Evolutionary conservation across 1,284 basidiomycete genomes (phyloP), one percentile per base, ranked within the genome.

Genomic region (Omphalotus olearius): DNA sequence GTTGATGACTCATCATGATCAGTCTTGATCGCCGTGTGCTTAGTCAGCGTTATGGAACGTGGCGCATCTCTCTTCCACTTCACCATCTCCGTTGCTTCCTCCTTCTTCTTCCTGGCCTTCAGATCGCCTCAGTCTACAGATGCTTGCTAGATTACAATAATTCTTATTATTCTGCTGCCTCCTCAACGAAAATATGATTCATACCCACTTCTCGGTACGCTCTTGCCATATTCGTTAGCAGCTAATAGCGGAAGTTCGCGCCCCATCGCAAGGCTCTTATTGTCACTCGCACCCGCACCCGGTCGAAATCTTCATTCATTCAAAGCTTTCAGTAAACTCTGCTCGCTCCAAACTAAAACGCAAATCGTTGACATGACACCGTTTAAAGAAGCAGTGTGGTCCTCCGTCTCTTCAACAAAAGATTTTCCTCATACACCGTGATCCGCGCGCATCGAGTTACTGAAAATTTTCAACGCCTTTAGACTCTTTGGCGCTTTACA

Each of bases 281-380:
- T 76, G 73, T 75, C 63, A 54, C 36, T 45, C 60, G 60, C 58
- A 59, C 55, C 52, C 58, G 54, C 60, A 60, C 60, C 54, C 45
- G 20, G 61, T 60, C 62, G 59, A 57, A 59, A 61, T 54, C 45
- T 50, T 47, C 56, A 33, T 38, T 35, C 14, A 37, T 39, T 59
- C 56, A 60, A 59, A 63, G 57, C 53, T 60, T 58, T 60, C 61
- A 64, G 66, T 67, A 65, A 57, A 51, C 53, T 37, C 61, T 63
- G 57, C 68, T 69, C 66, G 67, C 59, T 68, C 51, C 56, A 55
- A 59, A 55, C 61, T 65, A 63, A 69, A 65, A 61, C 64, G 62
- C 68, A 68, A 64, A 62, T 60, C 66, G 80, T 82, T 82, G 80
- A 81, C 80, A 82, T 81, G 79, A 67, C 69, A 75, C 67, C 71